phyloP scores from a whole-genome alignment of 2,329 filamentous ascomycete species.

The Venturiaceae sp. region DNA sequence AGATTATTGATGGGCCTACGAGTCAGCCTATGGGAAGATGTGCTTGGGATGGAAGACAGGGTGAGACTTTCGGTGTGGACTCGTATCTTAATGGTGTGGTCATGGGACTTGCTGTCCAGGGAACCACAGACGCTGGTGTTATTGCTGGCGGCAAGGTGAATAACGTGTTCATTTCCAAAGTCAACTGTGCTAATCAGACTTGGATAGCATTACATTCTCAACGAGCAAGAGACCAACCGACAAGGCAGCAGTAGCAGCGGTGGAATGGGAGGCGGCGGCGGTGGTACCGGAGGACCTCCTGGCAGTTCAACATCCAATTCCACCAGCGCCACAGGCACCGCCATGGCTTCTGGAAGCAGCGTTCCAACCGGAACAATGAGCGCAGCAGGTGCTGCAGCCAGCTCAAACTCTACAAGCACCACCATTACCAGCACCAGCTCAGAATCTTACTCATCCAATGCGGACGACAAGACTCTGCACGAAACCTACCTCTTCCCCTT shows the following conservation, averaged over 20 bases:
- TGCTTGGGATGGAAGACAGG: constrained; percentile 59
- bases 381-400: not conserved
- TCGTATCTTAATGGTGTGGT: constrained; percentile 65
- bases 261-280: constrained; percentile 36
- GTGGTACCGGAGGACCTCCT: not conserved
- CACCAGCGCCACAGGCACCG: not conserved
- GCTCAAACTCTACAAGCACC: not conserved
- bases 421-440: constrained; percentile 41
- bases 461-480: constrained; percentile 55
- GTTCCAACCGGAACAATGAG: not conserved
- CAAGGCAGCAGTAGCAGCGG: constrained; percentile 46
- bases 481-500: constrained; percentile 51
- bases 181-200: constrained; percentile 40
- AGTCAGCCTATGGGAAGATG: constrained; percentile 51
- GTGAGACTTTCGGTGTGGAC: constrained; percentile 64
- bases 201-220: constrained; percentile 51
- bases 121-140: constrained; percentile 72
- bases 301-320: not conserved
- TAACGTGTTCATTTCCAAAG: constrained; percentile 54
- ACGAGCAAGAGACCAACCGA: constrained; percentile 67
- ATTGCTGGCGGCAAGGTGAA: constrained; percentile 56
- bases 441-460: constrained; percentile 49
- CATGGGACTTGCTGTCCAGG: constrained; percentile 62
- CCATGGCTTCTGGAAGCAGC: not conserved
- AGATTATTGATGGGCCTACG: not conserved